These are phyloP conservation scores for Phytophthora melonis DNA, from an alignment of 352 stramenopile species.

Conservation along the genomic window DNA sequence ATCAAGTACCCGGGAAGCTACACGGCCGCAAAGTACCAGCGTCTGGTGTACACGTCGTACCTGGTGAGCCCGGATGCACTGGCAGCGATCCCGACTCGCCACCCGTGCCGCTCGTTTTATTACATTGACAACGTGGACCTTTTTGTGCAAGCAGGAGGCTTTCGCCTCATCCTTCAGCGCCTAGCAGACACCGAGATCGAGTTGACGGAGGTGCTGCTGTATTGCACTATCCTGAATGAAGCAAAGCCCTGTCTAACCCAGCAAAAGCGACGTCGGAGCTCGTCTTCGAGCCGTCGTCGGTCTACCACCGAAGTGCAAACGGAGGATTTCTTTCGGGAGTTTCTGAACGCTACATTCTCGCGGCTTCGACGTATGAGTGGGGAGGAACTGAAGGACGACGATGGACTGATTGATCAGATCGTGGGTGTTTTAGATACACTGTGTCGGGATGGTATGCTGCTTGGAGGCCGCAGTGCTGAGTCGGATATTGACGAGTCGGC, in stretches of 20 bases:
- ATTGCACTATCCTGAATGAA: conserved; percentile 72
- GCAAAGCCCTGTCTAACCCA: conserved; percentile 79
- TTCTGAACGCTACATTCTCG: conserved; percentile 76
- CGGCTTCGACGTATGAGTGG: conserved; percentile 71
- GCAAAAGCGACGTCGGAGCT: conserved; percentile 65
- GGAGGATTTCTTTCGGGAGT: conserved; percentile 85
- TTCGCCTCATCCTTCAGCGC: conserved; percentile 76
- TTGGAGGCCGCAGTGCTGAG: conserved; percentile 45
- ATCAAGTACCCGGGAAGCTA: conserved; percentile 81
- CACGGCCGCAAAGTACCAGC: conserved; percentile 63
- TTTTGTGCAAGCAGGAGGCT: conserved; percentile 86
- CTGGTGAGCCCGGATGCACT: conserved; percentile 68
- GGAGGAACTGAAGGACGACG: conserved; percentile 85
- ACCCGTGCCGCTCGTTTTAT: conserved; percentile 82
- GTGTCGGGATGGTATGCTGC: conserved; percentile 69
- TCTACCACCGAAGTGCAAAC: conserved; percentile 53
- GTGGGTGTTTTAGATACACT: conserved; percentile 74
- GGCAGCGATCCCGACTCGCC: conserved; percentile 61
- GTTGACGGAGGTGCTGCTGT: conserved; percentile 72
- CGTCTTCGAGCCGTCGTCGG: conserved; percentile 43
- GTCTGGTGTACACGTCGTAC: conserved; percentile 81
- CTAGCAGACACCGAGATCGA: conserved; percentile 53
- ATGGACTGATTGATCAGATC: conserved; percentile 81
- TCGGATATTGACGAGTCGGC: conserved; percentile 38
- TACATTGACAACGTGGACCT: conserved; percentile 88